Base-by-base conservation (phyloP, 2,329 filamentous ascomycete species). In the Penicillium sp. region DNA sequence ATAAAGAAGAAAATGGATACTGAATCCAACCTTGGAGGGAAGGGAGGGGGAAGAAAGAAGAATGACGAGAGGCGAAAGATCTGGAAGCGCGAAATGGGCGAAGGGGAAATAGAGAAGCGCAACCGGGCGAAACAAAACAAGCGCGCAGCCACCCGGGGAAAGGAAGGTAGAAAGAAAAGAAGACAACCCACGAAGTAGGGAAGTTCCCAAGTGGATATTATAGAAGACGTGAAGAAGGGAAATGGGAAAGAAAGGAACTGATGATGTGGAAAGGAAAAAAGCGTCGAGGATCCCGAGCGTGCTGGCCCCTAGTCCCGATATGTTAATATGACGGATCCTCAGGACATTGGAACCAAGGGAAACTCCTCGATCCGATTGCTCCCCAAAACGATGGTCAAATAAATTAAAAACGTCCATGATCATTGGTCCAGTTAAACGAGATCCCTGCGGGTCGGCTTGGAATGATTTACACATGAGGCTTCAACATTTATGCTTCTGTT, bases 261-360 rank as follows among this genome's bases (percentile, higher is more conserved):
- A 69, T 39, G 35, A 39, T 19, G 68, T 58, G 54, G 61, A 53
- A 64, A 57, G 49, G 56, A 59, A 55, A 69, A 66, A 65, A 60
- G 62, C 61, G 65, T 68, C 67, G 62, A 72, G 65, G 68, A 72
- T 72, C 67, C 70, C 70, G 68, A 69, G 65, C 67, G 63, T 52
- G 39, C 27, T 62, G 64, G 68, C 69, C 70, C 72, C 72, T 74
- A 74, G 72, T 74, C 72, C 72, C 68, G 65, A 74, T 73, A 66
- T 67, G 71, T 74, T 71, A 72, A 73, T 73, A 74, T 74, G 72
- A 74, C 72, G 71, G 71, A 73, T 73, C 70, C 69, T 68, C 65
- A 70, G 44, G 43, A 53, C 52, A 50, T 47, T 68, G 63, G 67
- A 69, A 67, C 64, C 60, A 62, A 68, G 54, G 65, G 60, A 59